A percentile compares a stretch with the other conserved stretches of the same genome.
phyloP scores from a whole-genome alignment of 179 eudicot species.

The Sideroxylon spinosum region DNA sequence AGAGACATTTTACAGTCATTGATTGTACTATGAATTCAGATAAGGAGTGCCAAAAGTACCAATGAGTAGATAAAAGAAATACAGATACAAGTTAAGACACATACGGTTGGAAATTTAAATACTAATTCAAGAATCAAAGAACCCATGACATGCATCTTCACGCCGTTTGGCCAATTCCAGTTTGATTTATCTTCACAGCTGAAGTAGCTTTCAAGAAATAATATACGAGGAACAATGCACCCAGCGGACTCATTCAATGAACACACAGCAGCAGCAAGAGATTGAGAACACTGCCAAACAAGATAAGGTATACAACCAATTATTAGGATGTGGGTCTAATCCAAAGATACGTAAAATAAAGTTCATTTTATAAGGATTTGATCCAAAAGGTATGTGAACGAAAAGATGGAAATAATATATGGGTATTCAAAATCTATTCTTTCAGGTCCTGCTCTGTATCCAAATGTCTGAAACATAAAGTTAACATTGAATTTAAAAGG shows the following conservation, averaged over 20 bases:
- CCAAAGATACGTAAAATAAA: neutral
- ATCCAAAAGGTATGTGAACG: neutral
- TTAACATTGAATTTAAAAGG: neutral
- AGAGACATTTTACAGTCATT: neutral
- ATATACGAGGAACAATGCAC: constrained; percentile 64
- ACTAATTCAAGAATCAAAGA: constrained; percentile 74
- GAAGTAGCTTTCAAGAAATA: constrained; percentile 76
- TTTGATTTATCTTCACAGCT: constrained; percentile 54
- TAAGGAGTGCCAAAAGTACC: neutral
- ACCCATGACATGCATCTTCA: constrained; percentile 73
- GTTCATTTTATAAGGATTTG: neutral
- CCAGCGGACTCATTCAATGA: constrained; percentile 48
- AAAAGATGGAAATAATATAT: neutral
- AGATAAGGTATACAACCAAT: neutral
- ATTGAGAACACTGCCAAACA: constrained; percentile 70
- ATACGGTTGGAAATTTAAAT: constrained; percentile 75
- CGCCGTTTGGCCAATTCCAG: constrained; percentile 79
- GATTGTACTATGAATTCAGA: neutral
- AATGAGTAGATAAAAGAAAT: constrained; percentile 1
- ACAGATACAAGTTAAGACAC: constrained; percentile 26
- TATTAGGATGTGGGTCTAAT: neutral
- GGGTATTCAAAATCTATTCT: constrained; percentile 1
- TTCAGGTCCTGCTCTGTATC: neutral
- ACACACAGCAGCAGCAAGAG: constrained; percentile 74
- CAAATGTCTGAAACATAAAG: neutral